Base-by-base conservation (phyloP, 176 grass and related monocot species). In the Musa troglodytarum region DNA sequence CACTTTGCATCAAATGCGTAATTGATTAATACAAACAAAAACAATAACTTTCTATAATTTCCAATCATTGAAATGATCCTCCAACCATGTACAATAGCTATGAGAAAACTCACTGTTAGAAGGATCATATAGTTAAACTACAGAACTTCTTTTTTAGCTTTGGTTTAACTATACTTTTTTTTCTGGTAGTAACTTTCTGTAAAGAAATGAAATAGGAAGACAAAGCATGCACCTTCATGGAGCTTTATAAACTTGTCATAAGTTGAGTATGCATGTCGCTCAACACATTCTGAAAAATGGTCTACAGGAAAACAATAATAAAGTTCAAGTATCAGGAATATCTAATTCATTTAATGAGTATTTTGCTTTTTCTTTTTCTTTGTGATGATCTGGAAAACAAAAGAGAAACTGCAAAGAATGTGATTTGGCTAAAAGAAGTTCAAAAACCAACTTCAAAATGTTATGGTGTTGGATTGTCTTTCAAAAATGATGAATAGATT, bases 231-330 rank as follows among this genome's bases (percentile, higher is more conserved):
- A 99, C 95, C 90, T 89, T 63, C 95, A 56, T 89, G 21, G 50
- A 80, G 82, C 81, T 92, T 99, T 23, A 99, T 49, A 78, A 99
- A 99, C 76, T 99, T 94, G 73, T 99, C 90, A 84, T 99, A 99
- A 16, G 95, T 99, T 78, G 90, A 99, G 55, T 84, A 99, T 16
- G 95, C 95, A 77, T 99, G 95, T 73, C 80, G 89, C 82, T 99
- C 95, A 58, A 99, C 95, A 74, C 95, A 99, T 86, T 99, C 95
- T 76, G 90, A 94, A 73, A 99, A 94, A 64, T 99, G 95, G 78
- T 99, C 90, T 94, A 90, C n/a, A 80, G 22, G 74, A 63, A 84
- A 89, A 55, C 20, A 21, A 43, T 50, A 13, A n/a, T n/a, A 20
- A 20, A 26, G 13, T 9, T 50, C 9, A 69, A 69, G 16, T 69